These are phyloP conservation scores for Dactylellina drechsleri DNA, from an alignment of 2,329 filamentous ascomycete species.

Conservation along the genomic window DNA sequence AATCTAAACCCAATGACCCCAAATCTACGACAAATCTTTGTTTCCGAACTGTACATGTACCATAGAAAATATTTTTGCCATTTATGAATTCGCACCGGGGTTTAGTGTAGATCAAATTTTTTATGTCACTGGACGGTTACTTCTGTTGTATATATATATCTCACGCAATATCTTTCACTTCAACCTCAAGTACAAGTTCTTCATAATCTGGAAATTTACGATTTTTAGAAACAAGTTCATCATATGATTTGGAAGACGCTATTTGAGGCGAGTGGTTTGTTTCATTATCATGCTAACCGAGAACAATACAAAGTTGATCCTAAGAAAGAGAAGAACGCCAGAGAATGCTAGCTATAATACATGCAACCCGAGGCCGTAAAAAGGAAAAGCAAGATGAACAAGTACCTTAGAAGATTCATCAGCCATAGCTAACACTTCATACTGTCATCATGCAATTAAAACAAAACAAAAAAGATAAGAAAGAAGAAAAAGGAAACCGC, in stretches of 20 bases:
- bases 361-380: not conserved
- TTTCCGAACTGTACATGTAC: not conserved
- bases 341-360: slow-evolving; percentile 17
- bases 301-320: not conserved
- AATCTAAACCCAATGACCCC: no score
- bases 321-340: slow-evolving; percentile 4
- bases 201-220: no score
- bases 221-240: no score
- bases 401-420: not conserved
- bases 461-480: not conserved
- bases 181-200: no score
- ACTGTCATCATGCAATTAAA: no score
- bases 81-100: no score
- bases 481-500: slow-evolving; percentile 1
- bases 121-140: no score
- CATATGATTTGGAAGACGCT: no score
- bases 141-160: no score
- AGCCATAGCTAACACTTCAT: no score
- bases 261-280: no score
- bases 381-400: not conserved
- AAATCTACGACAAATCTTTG: not conserved
- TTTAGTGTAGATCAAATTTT: no score
- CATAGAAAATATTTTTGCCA: not conserved
- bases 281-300: not conserved
- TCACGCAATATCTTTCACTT: not conserved